Conservation (phyloP, 345 rosid species). For the Capsella bursapastoris region DNA sequence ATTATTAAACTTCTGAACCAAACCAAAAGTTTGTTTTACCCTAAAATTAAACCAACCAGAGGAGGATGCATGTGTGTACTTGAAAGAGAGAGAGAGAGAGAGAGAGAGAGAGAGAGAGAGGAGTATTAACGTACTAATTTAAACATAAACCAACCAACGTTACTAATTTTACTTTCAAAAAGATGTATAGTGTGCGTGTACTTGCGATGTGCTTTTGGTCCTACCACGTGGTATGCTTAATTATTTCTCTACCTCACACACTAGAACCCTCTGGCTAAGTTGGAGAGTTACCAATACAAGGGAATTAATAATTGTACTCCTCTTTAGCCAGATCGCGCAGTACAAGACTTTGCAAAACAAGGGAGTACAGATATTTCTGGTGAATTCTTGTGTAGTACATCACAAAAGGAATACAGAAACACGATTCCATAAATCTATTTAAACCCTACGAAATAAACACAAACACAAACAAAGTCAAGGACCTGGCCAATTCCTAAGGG, state of each 20-base stretch:
- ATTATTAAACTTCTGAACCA: too few relatives aligned
- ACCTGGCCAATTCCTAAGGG: constrained; percentile 19
- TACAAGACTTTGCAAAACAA: constrained; percentile 32
- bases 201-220: constrained; percentile 34
- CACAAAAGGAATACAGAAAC: not conserved
- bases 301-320: not conserved
- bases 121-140: too few relatives aligned
- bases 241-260: constrained; percentile 24
- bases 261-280: not conserved
- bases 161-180: too few relatives aligned
- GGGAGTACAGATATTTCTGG: constrained; percentile 31
- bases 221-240: constrained; percentile 43
- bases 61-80: too few relatives aligned
- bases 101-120: too few relatives aligned
- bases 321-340: not conserved
- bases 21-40: too few relatives aligned
- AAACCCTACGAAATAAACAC: constrained; percentile 18
- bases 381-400: constrained; percentile 43
- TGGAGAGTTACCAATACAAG: constrained; percentile 7
- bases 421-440: constrained; percentile 38
- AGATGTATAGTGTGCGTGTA: not conserved
- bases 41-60: too few relatives aligned
- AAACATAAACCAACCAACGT: too few relatives aligned
- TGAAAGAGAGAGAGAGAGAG: too few relatives aligned
- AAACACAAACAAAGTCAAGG: constrained; percentile 23